phyloP scores from a whole-genome alignment of 306 rosid genomes.

The Echinosophora koreensis region DNA sequence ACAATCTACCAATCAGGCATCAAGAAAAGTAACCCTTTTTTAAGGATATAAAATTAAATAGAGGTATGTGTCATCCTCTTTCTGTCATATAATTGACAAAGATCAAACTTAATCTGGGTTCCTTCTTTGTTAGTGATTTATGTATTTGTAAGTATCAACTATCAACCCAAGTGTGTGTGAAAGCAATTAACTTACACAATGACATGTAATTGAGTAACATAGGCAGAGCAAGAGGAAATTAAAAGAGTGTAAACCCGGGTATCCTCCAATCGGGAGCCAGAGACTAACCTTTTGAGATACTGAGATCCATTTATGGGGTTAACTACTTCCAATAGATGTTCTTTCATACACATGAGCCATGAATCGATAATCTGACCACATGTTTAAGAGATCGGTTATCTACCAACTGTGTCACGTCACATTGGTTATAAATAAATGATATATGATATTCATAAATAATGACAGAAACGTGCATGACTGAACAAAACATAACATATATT shows the following conservation, averaged over 20 bases:
- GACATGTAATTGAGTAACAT: not conserved
- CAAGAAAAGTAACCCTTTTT: not conserved
- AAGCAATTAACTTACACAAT: not conserved
- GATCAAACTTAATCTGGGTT: not conserved
- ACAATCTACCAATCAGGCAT: not conserved
- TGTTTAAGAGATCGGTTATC: no score
- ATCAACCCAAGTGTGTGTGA: constrained; percentile 8
- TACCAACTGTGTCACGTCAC: no score
- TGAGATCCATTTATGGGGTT: no score
- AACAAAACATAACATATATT: constrained; percentile 38
- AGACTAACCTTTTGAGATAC: no score
- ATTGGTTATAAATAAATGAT: no score
- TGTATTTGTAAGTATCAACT: not conserved
- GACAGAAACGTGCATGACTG: constrained; percentile 72
- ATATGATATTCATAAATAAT: not conserved
- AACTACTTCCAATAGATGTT: no score
- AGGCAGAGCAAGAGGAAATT: not conserved
- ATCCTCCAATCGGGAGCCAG: no score
- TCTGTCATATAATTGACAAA: not conserved
- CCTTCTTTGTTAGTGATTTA: not conserved
- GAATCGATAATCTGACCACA: no score
- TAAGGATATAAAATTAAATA: constrained; percentile 3
- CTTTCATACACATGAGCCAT: no score
- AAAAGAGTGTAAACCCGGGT: no score
- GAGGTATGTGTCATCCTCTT: not conserved